These are phyloP conservation scores for Penicillium crystallinum DNA, from an alignment of 495 filamentous ascomycete species.

Conservation along the genomic window DNA sequence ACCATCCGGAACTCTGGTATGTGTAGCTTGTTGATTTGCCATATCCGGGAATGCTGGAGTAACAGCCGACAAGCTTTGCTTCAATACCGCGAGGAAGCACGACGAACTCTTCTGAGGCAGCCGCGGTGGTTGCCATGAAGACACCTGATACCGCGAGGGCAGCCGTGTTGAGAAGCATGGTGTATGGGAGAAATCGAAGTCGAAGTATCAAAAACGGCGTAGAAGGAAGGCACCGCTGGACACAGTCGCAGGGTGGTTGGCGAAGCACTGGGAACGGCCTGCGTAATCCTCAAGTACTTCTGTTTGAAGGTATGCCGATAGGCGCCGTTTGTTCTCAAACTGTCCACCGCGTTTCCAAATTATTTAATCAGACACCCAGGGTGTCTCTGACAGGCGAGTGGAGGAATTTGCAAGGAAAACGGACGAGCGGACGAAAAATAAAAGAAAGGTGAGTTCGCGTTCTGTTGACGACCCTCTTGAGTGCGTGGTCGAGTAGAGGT, in stretches of 20 bases:
- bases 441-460: slow-evolving; percentile 7
- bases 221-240: slow-evolving; percentile 18
- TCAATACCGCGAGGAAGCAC: slow-evolving; percentile 9
- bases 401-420: background rate
- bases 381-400: background rate
- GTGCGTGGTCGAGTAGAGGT: background rate
- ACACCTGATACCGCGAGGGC: slow-evolving; percentile 26
- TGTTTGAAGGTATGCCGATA: slow-evolving; percentile 1
- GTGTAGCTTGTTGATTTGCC: slow-evolving; percentile 19
- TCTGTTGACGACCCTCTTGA: background rate
- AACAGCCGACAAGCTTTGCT: slow-evolving; percentile 29
- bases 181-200: slow-evolving; percentile 10
- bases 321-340: slow-evolving; percentile 5
- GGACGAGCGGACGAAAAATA: background rate
- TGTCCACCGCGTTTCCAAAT: background rate
- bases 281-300: slow-evolving; percentile 40
- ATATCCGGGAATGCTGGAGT: slow-evolving; percentile 29
- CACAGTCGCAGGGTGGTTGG: slow-evolving; percentile 19
- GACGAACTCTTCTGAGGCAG: slow-evolving; percentile 19
- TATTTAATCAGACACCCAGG: background rate
- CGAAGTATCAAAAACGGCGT: slow-evolving; percentile 3
- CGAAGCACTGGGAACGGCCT: slow-evolving; percentile 41
- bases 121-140: slow-evolving; percentile 22
- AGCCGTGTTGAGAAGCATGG: slow-evolving; percentile 30
- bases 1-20: slow-evolving; percentile 48